Evolutionary conservation across 345 rosid genomes (phyloP), one percentile per base, ranked within the genome.

Genomic region (Reutealis trisperma): DNA sequence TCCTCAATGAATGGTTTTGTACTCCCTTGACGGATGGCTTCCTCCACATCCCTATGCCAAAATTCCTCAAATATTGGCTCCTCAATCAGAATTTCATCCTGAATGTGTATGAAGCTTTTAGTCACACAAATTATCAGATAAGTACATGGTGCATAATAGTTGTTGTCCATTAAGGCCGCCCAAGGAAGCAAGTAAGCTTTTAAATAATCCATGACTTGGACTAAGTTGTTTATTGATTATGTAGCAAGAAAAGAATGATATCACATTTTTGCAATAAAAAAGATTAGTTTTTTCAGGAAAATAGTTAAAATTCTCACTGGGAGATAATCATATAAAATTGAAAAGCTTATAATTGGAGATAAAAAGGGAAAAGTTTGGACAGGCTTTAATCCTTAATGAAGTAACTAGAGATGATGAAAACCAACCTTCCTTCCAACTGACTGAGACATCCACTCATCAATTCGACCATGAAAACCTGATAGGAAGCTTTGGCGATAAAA

Each of bases 41-140:
- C 98, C 83, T 96, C 99, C 54, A 96, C 94, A 49, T 92, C 90
- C 84, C 99, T 90, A 60, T 89, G 90, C 96, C 96, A 92, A 78
- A 86, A 84, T 54, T 87, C 97, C 85, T 90, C 89, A 87, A 91
- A 96, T 30, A 24, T 73, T 76, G 83, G 83, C 67, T 86, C 88
- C 71, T 86, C 80, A 69, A 83, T 75, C 74, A 92, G 80, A 80
- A 80, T 74, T 84, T 84, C 86, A 87, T 96, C 99, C 98, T 92
- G 90, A 81, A 83, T 14, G 71, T 6, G 71, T 6, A 67, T 72
- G 81, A 75, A 78, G 54, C 74, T 70, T 67, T 61, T 27, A 52
- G 60, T 77, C 57, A 61, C 6, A 41, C 42, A 34, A 55, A 55
- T 63, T 75, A 14, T 22, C 9, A 19, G 11, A 51, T 10, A 21